Base-by-base conservation (phyloP, 768 basidiomycete species). In the Boletus edulis region DNA sequence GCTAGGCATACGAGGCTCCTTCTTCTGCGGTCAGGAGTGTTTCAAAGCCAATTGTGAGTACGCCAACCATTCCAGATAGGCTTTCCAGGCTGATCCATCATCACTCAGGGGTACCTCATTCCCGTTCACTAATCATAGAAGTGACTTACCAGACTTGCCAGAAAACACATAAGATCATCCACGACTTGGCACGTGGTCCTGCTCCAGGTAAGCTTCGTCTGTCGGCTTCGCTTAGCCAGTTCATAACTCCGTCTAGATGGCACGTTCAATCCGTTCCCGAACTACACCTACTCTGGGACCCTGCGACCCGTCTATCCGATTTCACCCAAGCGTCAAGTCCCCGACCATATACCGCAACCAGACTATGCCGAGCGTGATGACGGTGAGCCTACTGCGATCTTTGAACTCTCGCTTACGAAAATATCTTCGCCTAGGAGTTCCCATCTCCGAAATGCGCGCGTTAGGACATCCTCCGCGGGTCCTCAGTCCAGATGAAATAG, bases 11-110 rank as follows among this genome's bases (percentile, higher is more conserved):
- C 80, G 78, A 46, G 89, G 91, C 31, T 93, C 91, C 32, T 90
- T 88, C 69, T 98, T 95, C 74, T 98, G 96, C 61, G 85, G 86
- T 24, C 96, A 98, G 72, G 92, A 91, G 48, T 98, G 96, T 74
- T 98, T 98, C 83, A 98, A 97, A 73, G 81, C 86, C 45, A 87
- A 83, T 71, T 98, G 96, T 95, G 71, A 77, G 94, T 78, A 38
- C 7, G 18, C 32, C 10, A 9, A 17, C 12, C 48, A 6, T 29
- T 29, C 20, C 17, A 39, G 22, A 37, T 4, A 8, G 35, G 6
- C 20, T 4, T 17, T 11, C 22, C 7, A 17, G n/a, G 11, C 38
- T 56, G 22, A 22, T 22, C 22, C 7, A 35, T 49, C 42, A 27
- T 42, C 24, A 4, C 50, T 7, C 49, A 70, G 69, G 70, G 70